Evolutionary conservation across 192 early-diverging fungal species (phyloP).

Genomic region (Bifiguratus adelaidae): DNA sequence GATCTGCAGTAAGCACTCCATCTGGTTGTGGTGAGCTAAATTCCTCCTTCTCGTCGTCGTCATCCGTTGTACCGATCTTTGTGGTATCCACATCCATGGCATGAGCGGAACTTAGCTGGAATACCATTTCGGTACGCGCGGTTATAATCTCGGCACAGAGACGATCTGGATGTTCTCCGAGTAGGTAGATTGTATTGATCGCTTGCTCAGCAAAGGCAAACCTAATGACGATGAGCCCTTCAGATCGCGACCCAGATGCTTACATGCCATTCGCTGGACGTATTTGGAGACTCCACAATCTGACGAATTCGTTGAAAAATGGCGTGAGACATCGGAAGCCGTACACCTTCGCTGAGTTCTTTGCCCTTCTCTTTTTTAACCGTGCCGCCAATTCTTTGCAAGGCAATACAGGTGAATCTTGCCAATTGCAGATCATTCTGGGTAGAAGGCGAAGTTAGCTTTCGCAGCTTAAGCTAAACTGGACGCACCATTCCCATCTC

Average conservation of each 20-base stretch:
- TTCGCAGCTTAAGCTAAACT: not conserved
- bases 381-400: slow-evolving; percentile 67
- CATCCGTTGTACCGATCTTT: slow-evolving; percentile 6
- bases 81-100: slow-evolving; percentile 5
- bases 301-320: slow-evolving; percentile 36
- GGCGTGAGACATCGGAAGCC: slow-evolving; percentile 43
- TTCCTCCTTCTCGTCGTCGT: slow-evolving; percentile 21
- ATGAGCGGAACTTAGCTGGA: slow-evolving; percentile 19
- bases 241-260: not conserved
- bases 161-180: slow-evolving; percentile 85
- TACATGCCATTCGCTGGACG: slow-evolving; percentile 38
- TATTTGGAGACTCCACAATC: slow-evolving; percentile 32
- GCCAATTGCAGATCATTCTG: slow-evolving; percentile 75
- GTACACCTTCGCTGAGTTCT: slow-evolving; percentile 21
- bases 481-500: slow-evolving; percentile 55
- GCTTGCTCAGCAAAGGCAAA: slow-evolving; percentile 91
- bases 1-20: slow-evolving; percentile 16
- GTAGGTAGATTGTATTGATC: slow-evolving; percentile 82
- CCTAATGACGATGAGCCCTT: slow-evolving; percentile 39
- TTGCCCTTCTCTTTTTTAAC: slow-evolving; percentile 53
- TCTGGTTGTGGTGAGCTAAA: slow-evolving; percentile 1
- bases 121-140: slow-evolving; percentile 49
- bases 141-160: slow-evolving; percentile 73
- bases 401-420: slow-evolving; percentile 84
- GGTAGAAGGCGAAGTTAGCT: not conserved